These are phyloP conservation scores for Aeschynomene evenia DNA, from an alignment of 306 rosid species.

Conservation along the genomic window DNA sequence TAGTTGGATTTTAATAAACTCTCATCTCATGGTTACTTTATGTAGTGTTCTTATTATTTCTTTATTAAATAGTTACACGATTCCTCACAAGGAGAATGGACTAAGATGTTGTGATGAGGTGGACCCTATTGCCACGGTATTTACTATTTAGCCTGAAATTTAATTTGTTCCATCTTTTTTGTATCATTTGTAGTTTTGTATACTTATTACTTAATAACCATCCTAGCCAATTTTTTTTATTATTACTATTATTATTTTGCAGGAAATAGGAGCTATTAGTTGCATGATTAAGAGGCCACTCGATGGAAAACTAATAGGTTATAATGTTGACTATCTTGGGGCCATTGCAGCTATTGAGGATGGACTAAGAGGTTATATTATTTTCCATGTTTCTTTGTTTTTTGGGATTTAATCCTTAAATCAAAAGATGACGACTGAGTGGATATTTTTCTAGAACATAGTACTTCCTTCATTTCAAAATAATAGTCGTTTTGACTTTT, in stretches of 20 bases:
- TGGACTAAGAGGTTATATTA: constrained; percentile 58
- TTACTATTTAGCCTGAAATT: not conserved
- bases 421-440: too few relatives aligned
- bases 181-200: too few relatives aligned
- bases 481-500: too few relatives aligned
- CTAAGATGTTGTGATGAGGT: constrained; percentile 58
- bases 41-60: not conserved
- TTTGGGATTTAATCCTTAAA: too few relatives aligned
- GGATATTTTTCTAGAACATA: too few relatives aligned
- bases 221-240: not conserved
- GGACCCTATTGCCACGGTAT: constrained; percentile 62
- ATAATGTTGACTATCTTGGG: constrained; percentile 65
- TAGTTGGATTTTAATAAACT: not conserved
- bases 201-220: not conserved
- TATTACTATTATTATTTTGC: too few relatives aligned
- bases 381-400: constrained; percentile 25
- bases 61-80: constrained; percentile 45
- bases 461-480: too few relatives aligned
- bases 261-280: constrained; percentile 71
- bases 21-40: not conserved
- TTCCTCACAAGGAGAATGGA: constrained; percentile 66
- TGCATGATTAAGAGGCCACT: constrained; percentile 62
- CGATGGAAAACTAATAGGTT: constrained; percentile 56
- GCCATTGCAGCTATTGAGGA: constrained; percentile 72
- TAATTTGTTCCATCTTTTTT: not conserved